A percentile compares a stretch with the other conserved stretches of the same genome.
Conservation (phyloP, 805 yeast genomes). For the Hermanozyma aechmeae region DNA sequence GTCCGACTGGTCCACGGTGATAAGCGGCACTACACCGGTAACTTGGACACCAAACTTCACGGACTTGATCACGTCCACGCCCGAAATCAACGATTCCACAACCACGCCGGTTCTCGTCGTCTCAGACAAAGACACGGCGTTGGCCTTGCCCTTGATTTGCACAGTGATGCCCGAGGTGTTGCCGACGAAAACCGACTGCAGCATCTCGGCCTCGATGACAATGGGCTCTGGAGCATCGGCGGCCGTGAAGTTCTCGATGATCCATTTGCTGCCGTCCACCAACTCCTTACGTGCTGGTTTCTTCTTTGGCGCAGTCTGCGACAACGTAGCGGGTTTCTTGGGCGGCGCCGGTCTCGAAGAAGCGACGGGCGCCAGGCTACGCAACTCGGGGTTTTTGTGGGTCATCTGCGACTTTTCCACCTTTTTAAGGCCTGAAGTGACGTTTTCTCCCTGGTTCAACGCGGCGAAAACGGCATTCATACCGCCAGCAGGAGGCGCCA, state of each 20-base stretch:
- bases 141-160: conserved; percentile 84
- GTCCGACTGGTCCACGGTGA: conserved; percentile 82
- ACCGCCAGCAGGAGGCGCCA: conserved; percentile 32
- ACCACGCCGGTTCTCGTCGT: conserved; percentile 68
- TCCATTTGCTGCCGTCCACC: conserved; percentile 77
- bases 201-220: conserved; percentile 67
- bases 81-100: conserved; percentile 77
- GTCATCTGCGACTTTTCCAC: conserved; percentile 93
- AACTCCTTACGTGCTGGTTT: conserved; percentile 53
- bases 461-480: conserved; percentile 89
- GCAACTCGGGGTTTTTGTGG: conserved; percentile 79
- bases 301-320: conserved; percentile 31
- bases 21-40: conserved; percentile 70
- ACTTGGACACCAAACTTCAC: conserved; percentile 78
- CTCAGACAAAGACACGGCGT: conserved; percentile 73
- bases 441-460: conserved; percentile 72
- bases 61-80: conserved; percentile 81
- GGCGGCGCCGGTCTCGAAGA: conserved; percentile 73
- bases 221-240: conserved; percentile 41
- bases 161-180: conserved; percentile 66
- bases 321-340: conserved; percentile 65
- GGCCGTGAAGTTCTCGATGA: conserved; percentile 68
- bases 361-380: conserved; percentile 40
- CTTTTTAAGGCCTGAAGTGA: conserved; percentile 81
- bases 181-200: conserved; percentile 85